Base-by-base conservation (phyloP, 805 yeast genomes). In the Hanseniaspora guilliermondii region DNA sequence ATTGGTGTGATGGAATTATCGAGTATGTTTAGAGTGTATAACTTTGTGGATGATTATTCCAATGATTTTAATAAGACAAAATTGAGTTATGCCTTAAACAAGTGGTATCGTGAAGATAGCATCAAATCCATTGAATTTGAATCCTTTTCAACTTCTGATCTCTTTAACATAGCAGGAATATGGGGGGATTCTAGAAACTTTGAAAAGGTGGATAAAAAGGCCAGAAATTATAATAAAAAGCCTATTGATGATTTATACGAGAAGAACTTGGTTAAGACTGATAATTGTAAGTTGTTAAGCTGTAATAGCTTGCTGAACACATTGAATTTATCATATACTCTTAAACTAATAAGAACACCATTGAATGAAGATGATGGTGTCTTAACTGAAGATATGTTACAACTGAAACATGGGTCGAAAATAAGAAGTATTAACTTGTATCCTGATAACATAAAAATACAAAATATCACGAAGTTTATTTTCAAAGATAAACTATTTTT, bases 151-250 rank as follows among this genome's bases (percentile, higher is more conserved):
- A 27, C 44, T 5, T 44, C 45, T 33, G 39, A 44, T 6, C 27
- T 52, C 9, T 52, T 52, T 32, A 52, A 52, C 27, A 52, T 52
- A n/a, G 39, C 55, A 14, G 55, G 55, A 27, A 30, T 52, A 36
- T 52, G 55, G 55, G 55, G 55, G 25, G 39, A 39, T 12, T n/a
- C 33, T 4, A 36, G 14, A 9, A 9, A 36, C 7, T 44, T 25
- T 24, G 33, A 32, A 21, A 52, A 52, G 30, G 21, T 35, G 2
- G 6, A 5, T 4, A 42, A 41, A 44, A 19, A 4, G 1, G 21
- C 24, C 11, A 52, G 49, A 44, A 52, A 52, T 27, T 19, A 17
- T 6, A 52, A 52, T n/a, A 52, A 52, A 32, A 42, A 52, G 12
- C 45, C 49, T 7, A 44, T 52, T 11, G 55, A 52, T 44, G 55